Evolutionary conservation across 306 rosid species (phyloP), one percentile per base, ranked within the genome.

Genomic region (Pachyrhizus erosus): DNA sequence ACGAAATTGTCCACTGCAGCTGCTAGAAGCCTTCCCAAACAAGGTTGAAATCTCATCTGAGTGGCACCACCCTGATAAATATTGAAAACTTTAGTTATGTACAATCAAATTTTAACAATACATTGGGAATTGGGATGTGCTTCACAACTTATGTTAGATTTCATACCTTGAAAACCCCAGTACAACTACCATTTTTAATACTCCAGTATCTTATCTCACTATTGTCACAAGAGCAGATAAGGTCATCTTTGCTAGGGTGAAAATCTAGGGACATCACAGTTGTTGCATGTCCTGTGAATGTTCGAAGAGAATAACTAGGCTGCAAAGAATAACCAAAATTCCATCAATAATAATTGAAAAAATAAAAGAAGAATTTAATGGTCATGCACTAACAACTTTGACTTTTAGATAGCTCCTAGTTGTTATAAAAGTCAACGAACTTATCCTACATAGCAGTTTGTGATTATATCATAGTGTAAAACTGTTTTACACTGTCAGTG

Each of bases 181-280:
- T 84, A 88, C 94, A 93, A 52, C 89, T 79, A 68, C 94, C 92
- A 69, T 89, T 93, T 84, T 81, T 87, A 81, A 91, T 79, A 76
- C 90, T 91, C 98, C 97, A 94, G 83, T 89, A 93, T 86, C 92
- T 87, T 61, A 93, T 91, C 91, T 93, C 97, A 77, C 72, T 88
- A 69, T 72, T 79, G 85, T 93, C 97, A 82, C 92, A 90, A 29
- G 97, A 90, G 84, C 88, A 94, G 78, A 94, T 82, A 85, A 94
- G 90, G 86, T 91, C 97, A 7, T 88, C 89, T 55, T 90, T 84
- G 77, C 73, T 84, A 15, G 97, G 98, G 83, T 91, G 97, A 83
- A 94, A 94, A 84, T 94, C 97, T 84, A 94, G 83, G 80, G 98
- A 93, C 82, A 58, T 64, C 57, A 92, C 97, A 77, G 88, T 70